Evolutionary conservation across 225 moss, liverwort and hornwort species (phyloP), one percentile per base, ranked within the genome.

Genomic region (Pseudisothecium myosuroides): DNA sequence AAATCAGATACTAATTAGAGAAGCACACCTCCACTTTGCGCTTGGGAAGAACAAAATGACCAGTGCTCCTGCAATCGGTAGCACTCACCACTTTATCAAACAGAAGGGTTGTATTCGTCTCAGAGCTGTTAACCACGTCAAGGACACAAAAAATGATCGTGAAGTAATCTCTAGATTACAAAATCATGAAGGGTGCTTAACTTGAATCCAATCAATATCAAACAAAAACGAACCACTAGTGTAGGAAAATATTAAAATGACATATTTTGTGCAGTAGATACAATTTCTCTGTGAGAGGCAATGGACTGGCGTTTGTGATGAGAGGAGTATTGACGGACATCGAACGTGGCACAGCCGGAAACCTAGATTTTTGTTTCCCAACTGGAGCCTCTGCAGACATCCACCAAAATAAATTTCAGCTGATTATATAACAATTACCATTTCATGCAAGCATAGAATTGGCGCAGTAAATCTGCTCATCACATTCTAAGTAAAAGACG

Each of bases 81-180:
- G 96, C 95, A 94, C 98, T 98, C 80, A 95, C 94, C 92, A 98
- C 97, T 92, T 98, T 98, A 92, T 98, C 97, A 90, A 98, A 98
- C 45, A 98, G 91, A 83, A 93, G 92, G 71, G 92, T 93, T 72
- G 93, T 92, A 15, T 94, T 97, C 76, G 94, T 85, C 90, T 93
- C 94, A 87, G 93, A 93, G 87, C 96, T 98, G 88, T 83, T 83
- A 65, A 88, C 49, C 73, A 66, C 73, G 93, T 96, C 91, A 97
- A 95, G 96, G 92, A 89, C 50, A 86, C 71, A 84, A 59, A 63
- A 37, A 60, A 60, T 73, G 73, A 72, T 77, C 82, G 72, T 72
- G 58, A 62, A 58, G 85, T 76, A 20, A 37, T 76, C 62, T 69
- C 88, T 69, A 88, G 21, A 67, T 62, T 78, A 63, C 20, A 55